phyloP scores from a whole-genome alignment of 495 filamentous ascomycete species.

The Aspergillus nanangensis region DNA sequence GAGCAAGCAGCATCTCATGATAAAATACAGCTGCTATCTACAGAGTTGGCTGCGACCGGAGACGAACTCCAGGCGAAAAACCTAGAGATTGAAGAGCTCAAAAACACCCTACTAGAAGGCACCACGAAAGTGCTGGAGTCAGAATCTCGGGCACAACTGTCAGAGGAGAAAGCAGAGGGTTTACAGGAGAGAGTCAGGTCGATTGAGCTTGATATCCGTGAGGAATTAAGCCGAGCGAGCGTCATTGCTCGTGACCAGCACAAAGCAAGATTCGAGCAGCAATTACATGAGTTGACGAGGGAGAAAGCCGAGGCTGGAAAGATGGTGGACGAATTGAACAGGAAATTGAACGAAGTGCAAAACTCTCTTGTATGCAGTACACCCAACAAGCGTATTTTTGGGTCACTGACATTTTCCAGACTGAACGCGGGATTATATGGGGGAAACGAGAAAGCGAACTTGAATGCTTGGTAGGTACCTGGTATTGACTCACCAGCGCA shows the following conservation, averaged over 20 bases:
- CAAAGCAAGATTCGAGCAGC: slow-evolving; percentile 18
- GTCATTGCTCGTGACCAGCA: slow-evolving; percentile 14
- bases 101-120: slow-evolving; percentile 15
- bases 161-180: slow-evolving; percentile 16
- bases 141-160: slow-evolving; percentile 4
- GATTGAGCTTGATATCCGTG: slow-evolving; percentile 18
- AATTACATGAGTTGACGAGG: slow-evolving; percentile 14
- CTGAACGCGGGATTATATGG: slow-evolving; percentile 9
- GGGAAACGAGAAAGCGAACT: slow-evolving; percentile 6
- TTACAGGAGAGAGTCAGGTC: slow-evolving; percentile 16
- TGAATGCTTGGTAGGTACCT: slow-evolving; percentile 15
- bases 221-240: slow-evolving; percentile 20
- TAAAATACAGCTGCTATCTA: slow-evolving; percentile 16
- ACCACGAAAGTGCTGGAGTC: slow-evolving; percentile 7
- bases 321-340: slow-evolving; percentile 5
- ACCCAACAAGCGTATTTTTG: background rate
- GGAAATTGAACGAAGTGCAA: slow-evolving; percentile 17
- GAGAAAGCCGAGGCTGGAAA: slow-evolving; percentile 21
- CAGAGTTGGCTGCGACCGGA: slow-evolving; percentile 11
- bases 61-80: slow-evolving; percentile 13
- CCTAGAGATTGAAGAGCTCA: slow-evolving; percentile 12
- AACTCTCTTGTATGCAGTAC: slow-evolving; percentile 21
- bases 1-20: no score
- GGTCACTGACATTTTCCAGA: slow-evolving; percentile 18
- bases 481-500: no score